Evolutionary conservation across 768 basidiomycete species (phyloP), one percentile per base, ranked within the genome.

Genomic region (Fibroporia radiculosa): DNA sequence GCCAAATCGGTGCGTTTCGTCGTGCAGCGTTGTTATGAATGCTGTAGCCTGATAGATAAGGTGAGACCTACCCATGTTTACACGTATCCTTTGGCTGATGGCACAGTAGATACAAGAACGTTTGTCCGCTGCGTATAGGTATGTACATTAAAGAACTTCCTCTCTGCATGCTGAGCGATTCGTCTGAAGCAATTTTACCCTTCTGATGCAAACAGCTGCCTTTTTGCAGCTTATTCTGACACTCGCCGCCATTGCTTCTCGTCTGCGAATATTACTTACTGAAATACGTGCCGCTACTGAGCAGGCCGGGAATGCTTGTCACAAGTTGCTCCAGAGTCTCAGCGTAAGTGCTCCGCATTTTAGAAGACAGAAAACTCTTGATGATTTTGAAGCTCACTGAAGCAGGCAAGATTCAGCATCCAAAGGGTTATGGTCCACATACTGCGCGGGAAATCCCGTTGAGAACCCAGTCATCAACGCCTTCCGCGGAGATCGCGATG

Each of bases 211-310:
- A 57, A 73, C 77, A 1, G 84, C 81, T 14, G 80, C 84, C 14
- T 91, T 91, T 55, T 66, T 84, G 11, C 82, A 83, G 49, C 57
- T 85, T 13, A 62, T 81, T n/a, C 56, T 91, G 36, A 65, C 76
- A 4, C 67, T 89, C 32, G 66, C 70, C 19, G 83, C 78, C 11
- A 72, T 85, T 29, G 63, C 73, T 34, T 82, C 82, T 2, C 72
- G 86, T 45, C 60, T 85, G 57, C 65, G 63, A 20, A 55, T 60
- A 3, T 56, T 83, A 24, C 57, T 70, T 19, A 53, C 60, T 28
- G 77, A 79, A 48, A 49, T 82, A 1, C 53, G 58, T 1, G 67
- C 71, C 7, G 61, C 60, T 31, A 53, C 77, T 4, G 54, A 62
- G n/a, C 52, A 52, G 11, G 43, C 59, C 4, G 55, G 54, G 42